A percentile compares a stretch with the other conserved stretches of the same genome.
These are phyloP conservation scores for Alternaria novae-zelandiae DNA, from an alignment of 2,329 filamentous ascomycete genomes.

Conservation along the genomic window DNA sequence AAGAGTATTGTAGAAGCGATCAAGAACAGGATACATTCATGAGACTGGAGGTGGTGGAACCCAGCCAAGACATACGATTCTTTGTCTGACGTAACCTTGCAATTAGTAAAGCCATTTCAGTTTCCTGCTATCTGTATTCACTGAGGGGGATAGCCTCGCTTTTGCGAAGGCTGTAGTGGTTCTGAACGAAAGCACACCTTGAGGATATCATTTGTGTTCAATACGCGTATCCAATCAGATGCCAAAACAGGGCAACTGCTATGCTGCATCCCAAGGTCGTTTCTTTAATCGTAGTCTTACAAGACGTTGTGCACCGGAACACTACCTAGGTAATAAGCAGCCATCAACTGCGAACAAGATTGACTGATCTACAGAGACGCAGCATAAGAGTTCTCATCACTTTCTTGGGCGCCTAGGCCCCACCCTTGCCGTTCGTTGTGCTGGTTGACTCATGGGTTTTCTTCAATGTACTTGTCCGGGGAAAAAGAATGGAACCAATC, in stretches of 20 bases:
- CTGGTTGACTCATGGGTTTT: background rate
- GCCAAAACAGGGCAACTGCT: background rate
- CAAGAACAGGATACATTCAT: conserved; percentile 34
- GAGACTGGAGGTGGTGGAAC: background rate
- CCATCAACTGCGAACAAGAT: background rate
- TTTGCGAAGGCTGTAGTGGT: background rate
- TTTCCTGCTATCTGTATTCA: background rate
- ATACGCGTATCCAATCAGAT: background rate
- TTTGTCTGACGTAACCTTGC: background rate
- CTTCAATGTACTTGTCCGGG: background rate
- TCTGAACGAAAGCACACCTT: background rate
- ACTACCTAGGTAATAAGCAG: background rate
- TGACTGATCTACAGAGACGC: background rate
- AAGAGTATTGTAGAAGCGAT: conserved; percentile 52
- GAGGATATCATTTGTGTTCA: background rate
- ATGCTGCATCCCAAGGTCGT: background rate
- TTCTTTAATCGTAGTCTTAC: background rate
- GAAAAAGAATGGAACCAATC: background rate
- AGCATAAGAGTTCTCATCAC: background rate
- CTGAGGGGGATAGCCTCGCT: background rate
- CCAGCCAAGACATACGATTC: background rate
- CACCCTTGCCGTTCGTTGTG: background rate
- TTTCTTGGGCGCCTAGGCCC: background rate
- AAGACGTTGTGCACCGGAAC: background rate
- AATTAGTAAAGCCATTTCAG: background rate